Evolutionary conservation across 768 basidiomycete genomes (phyloP).

Genomic region (Suillus decipiens): DNA sequence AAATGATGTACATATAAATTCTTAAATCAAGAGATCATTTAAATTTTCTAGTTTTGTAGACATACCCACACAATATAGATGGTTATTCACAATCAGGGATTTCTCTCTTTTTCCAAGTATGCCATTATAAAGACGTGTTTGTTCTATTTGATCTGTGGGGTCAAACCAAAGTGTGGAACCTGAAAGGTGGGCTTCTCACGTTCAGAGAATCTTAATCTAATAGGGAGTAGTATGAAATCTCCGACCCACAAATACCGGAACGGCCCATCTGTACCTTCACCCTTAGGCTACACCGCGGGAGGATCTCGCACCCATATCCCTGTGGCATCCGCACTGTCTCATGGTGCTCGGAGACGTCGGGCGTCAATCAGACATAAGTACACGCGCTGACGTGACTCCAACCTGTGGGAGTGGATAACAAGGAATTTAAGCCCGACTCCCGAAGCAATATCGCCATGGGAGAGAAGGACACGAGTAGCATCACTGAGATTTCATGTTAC

Average conservation of each 20-base stretch:
- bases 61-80: background rate
- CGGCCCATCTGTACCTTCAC: background rate
- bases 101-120: background rate
- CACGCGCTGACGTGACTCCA: background rate
- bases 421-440: background rate
- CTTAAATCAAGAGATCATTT: background rate
- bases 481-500: background rate
- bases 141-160: background rate
- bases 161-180: background rate
- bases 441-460: background rate
- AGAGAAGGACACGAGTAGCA: background rate
- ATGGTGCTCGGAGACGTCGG: constrained; percentile 42
- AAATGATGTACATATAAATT: background rate
- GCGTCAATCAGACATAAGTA: constrained; percentile 40
- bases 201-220: background rate
- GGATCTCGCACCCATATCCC: background rate
- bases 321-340: background rate
- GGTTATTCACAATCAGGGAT: background rate
- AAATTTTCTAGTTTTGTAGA: background rate
- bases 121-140: background rate
- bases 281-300: background rate
- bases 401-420: background rate
- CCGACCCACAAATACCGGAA: background rate
- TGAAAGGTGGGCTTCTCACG: background rate
- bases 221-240: background rate